These are phyloP conservation scores for Xeromyces bisporus DNA, from an alignment of 495 filamentous ascomycete genomes.

Conservation along the genomic window DNA sequence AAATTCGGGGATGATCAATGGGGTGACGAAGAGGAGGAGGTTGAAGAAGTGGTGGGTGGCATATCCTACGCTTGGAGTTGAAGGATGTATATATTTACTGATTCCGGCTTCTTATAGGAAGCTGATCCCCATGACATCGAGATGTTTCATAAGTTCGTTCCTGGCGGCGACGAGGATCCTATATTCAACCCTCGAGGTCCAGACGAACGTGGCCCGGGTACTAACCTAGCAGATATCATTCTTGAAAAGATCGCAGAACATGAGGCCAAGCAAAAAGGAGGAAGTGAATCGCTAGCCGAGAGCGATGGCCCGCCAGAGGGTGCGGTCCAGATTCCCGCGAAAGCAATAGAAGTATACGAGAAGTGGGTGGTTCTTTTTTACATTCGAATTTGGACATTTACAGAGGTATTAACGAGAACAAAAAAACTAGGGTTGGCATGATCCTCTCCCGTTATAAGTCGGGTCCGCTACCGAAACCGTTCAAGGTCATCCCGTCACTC, in stretches of 20 bases:
- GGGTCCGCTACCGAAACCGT: constrained; percentile 86
- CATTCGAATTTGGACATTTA: too few species aligned
- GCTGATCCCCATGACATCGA: constrained; percentile 80
- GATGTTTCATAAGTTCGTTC: constrained; percentile 80
- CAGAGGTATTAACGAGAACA: too few species aligned
- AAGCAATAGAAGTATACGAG: constrained; percentile 83
- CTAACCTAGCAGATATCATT: constrained; percentile 82
- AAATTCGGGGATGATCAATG: constrained; percentile 38
- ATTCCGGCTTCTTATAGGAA: constrained; percentile 31
- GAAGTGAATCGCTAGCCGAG: constrained; percentile 22
- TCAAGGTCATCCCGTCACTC: constrained; percentile 88
- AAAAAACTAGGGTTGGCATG: constrained; percentile 48
- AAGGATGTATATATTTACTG: not conserved
- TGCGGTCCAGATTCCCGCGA: constrained; percentile 71
- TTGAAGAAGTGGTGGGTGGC: constrained; percentile 47
- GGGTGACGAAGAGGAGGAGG: constrained; percentile 49
- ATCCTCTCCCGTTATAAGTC: constrained; percentile 88
- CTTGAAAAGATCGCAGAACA: constrained; percentile 85
- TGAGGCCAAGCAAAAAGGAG: constrained; percentile 47
- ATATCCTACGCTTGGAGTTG: not conserved
- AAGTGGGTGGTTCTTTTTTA: too few species aligned
- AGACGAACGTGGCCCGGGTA: constrained; percentile 34
- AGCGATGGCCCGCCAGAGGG: constrained; percentile 46
- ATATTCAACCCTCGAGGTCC: constrained; percentile 31
- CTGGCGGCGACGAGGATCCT: constrained; percentile 30